phyloP scores from a whole-genome alignment of 352 stramenopile species.

The Phytophthora kernoviae region DNA sequence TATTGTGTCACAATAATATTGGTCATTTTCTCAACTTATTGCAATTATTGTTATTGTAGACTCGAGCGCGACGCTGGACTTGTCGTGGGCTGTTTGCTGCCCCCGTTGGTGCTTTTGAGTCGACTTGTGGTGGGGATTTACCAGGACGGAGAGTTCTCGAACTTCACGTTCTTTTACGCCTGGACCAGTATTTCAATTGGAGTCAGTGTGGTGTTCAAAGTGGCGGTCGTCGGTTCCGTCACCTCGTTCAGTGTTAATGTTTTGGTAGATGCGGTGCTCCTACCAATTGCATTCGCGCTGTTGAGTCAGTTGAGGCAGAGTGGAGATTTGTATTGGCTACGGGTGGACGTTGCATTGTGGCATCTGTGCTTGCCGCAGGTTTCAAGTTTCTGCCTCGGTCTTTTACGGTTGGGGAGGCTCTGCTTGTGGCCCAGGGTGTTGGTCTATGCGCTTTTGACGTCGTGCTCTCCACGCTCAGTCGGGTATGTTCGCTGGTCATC shows the following conservation, averaged over 20 bases:
- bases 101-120: constrained; percentile 63
- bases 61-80: constrained; percentile 62
- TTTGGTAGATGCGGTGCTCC: constrained; percentile 47
- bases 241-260: constrained; percentile 39
- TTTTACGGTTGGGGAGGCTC: constrained; percentile 76
- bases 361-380: constrained; percentile 43
- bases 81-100: constrained; percentile 60
- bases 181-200: constrained; percentile 61
- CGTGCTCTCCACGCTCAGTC: constrained; percentile 44
- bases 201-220: constrained; percentile 50
- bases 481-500: constrained; percentile 39
- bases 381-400: constrained; percentile 54
- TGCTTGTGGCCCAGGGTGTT: constrained; percentile 68
- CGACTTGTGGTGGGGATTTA: constrained; percentile 51
- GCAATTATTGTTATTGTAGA: constrained; percentile 34
- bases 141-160: constrained; percentile 26
- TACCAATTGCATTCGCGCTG: constrained; percentile 32
- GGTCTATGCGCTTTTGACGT: constrained; percentile 58
- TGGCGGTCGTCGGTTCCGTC: constrained; percentile 40
- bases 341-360: constrained; percentile 36
- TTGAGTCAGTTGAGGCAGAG: constrained; percentile 38
- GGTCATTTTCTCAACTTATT: constrained; percentile 1
- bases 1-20: neutral
- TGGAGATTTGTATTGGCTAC: constrained; percentile 44
- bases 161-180: constrained; percentile 57